Base-by-base conservation (phyloP, 495 filamentous ascomycete species). In the Neurospora cerealis region DNA sequence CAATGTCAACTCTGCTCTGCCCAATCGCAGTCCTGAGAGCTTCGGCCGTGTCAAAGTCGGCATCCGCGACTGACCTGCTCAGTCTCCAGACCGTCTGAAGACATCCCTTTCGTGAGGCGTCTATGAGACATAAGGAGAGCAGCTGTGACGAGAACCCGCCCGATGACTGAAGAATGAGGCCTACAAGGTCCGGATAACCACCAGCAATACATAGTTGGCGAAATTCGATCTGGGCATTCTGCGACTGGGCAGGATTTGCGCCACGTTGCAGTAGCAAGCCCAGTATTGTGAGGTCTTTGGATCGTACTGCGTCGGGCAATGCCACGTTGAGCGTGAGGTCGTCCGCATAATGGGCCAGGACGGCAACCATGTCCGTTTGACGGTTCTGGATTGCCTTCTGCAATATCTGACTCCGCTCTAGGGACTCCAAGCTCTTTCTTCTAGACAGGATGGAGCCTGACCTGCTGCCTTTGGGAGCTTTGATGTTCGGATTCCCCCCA, bases 331-430 rank as follows among this genome's bases (percentile, higher is more conserved):
- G 77, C 36, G 80, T 80, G 34, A 81, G 24, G 11, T 78, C 73
- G 73, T 86, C 84, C 37, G 84, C 83, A 46, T 85, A 79, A 9
- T 80, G 81, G 24, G 83, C 77, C 38, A 87, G 75, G 17, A 87
- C 79, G 46, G 84, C 80, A 39, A 87, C 79, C 85, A 87, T 87
- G 44, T 87, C 85, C 32, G 74, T 42, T 21, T 86, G 84, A 2
- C 77, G 79, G 54, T 83, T 85, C 72, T 83, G 76, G 60, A 86
- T 81, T 7, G 85, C 85, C 46, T 80, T 84, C 37, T 83, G 81
- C 41, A 87, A 75, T 4, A 86, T 75, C 21, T 82, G 79, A 73
- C 83, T 83, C 54, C 81, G 81, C 70, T 86, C 82, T 66, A 85
- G 72, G 1, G 71, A 72, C 41, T 87, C 84, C n/a, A 84, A 54